Percentiles rank a stretch among this genome's conserved stretches.
Conservation (phyloP, 805 yeast genomes). For the Yarrowia bubula region DNA sequence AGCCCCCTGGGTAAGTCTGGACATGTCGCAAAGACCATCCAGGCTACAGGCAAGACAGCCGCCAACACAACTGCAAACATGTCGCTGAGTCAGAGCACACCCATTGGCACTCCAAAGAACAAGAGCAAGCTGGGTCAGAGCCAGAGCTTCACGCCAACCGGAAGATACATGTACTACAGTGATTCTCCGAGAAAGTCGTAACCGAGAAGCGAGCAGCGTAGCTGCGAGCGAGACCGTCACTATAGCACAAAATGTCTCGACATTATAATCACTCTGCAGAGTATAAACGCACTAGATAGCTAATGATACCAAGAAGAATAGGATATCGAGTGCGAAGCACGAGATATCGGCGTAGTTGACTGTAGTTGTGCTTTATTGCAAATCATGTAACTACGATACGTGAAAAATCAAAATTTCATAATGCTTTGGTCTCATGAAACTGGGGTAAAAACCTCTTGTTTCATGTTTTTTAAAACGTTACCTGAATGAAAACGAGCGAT, state of each 20-base stretch:
- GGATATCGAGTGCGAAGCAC: no score
- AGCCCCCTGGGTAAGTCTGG: conserved; percentile 19
- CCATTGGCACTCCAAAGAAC: conserved; percentile 12
- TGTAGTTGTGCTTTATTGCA: no score
- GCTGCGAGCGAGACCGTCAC: no score
- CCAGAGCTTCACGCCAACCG: conserved; percentile 31
- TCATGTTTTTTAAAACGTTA: no score
- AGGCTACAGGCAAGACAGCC: background rate
- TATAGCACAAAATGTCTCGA: no score
- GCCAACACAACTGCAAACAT: background rate
- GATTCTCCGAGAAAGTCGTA: conserved; percentile 28
- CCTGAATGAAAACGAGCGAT: no score
- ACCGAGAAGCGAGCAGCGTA: no score
- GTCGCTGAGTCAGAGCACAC: conserved; percentile 7
- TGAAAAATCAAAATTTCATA: no score
- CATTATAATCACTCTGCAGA: background rate
- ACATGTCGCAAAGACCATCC: background rate
- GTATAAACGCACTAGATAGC: background rate
- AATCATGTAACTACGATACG: no score
- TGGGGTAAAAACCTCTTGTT: no score
- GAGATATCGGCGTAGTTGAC: no score
- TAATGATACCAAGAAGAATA: background rate
- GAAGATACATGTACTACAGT: conserved; percentile 30
- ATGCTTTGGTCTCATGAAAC: no score
- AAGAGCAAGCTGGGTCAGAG: background rate